Base-by-base conservation (phyloP, 1,139 yeast species). In the Candida pseudocylindracea region DNA sequence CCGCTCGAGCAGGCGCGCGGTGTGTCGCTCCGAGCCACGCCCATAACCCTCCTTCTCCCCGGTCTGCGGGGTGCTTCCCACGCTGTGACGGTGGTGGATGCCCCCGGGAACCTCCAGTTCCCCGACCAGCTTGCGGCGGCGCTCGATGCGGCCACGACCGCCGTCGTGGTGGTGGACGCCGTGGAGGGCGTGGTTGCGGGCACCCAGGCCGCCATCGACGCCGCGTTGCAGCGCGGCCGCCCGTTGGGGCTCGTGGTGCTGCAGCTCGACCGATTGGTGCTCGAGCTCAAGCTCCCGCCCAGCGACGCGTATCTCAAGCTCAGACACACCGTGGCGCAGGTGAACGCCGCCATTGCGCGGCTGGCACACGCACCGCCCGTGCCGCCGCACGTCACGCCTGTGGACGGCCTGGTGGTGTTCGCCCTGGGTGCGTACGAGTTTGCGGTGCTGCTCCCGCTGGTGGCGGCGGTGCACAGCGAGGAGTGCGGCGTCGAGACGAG, bases 101-200 rank as follows among this genome's bases (percentile, higher is more conserved):
- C 93, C 0, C 99, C 99, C 0, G 99, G 99, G 0, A 96, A 88
- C 50, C 64, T 67, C 1, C 74, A 81, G 43, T 88, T 88, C 45
- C 51, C 61, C 27, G 94, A 80, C 45, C 96, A 88, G 42, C 55
- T 69, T 3, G 59, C 68, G 0, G 61, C 69, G 1, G 65, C 76
- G 0, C 48, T 73, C 13, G 50, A 67, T 26, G 57, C 71, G 1
- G 65, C 65, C 0, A 96, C 88, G 40, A 71, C 75, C 2, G 67
- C 66, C 0, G 54, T 74, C 0, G 49, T 85, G 2, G 76, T 81
- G 1, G 56, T 88, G n/a, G 98, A 91, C 49, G 74, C 65, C 1
- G 72, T 81, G 1, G 94, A 85, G 46, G 96, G 96, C 0, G 46
- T 81, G 10, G 67, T 75, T 2, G 51, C 60, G 15, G 56, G 68